Percentiles rank a stretch among this genome's conserved stretches.
Conservation (phyloP, 2,329 filamentous ascomycete genomes). For the Didymella segeticola region DNA sequence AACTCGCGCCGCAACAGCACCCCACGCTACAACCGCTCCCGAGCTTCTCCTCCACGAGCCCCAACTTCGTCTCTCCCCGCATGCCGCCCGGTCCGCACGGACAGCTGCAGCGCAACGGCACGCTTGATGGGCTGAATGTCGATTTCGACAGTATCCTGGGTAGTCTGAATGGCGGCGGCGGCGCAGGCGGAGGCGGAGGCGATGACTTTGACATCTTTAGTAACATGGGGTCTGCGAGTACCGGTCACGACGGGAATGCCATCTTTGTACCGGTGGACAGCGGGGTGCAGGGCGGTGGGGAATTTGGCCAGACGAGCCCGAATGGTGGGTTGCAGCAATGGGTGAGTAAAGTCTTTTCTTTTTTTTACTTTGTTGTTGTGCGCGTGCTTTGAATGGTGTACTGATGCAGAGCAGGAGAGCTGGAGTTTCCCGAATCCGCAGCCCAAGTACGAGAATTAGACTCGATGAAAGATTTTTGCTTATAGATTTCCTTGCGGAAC, state of each 20-base stretch:
- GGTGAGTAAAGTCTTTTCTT: conserved; percentile 26
- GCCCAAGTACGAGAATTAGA: conserved; percentile 27
- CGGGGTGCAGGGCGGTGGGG: conserved; percentile 16
- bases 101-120: conserved; percentile 34
- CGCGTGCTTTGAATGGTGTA: neutral
- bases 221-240: conserved; percentile 3
- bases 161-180: conserved; percentile 32
- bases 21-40: conserved; percentile 36
- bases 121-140: conserved; percentile 38
- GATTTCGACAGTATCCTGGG: conserved; percentile 45
- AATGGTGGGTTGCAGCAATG: conserved; percentile 39
- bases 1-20: conserved; percentile 34
- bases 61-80: conserved; percentile 2
- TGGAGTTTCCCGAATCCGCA: conserved; percentile 36
- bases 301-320: conserved; percentile 36
- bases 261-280: conserved; percentile 48
- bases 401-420: conserved; percentile 27
- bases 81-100: conserved; percentile 16
- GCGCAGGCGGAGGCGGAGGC: neutral
- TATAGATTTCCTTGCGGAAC: conserved; percentile 9
- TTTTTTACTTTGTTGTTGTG: neutral
- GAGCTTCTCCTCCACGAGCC: conserved; percentile 18
- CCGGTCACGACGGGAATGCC: conserved; percentile 34
- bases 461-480: neutral
- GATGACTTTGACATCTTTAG: conserved; percentile 15